Conservation (phyloP, 2,329 filamentous ascomycete species). For the Colletotrichum truncatum region DNA sequence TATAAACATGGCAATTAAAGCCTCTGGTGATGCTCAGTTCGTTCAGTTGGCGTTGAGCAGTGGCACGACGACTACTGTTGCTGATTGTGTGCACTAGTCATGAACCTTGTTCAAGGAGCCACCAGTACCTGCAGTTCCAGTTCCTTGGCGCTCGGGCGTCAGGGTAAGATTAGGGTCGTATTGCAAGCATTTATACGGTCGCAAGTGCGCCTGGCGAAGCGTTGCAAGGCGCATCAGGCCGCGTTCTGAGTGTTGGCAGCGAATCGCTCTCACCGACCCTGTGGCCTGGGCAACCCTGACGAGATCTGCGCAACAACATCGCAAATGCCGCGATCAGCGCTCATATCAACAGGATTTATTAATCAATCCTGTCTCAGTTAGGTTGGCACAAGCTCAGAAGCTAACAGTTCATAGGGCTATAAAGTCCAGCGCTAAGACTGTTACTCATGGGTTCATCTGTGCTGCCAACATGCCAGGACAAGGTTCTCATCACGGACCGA, state of each 20-base stretch:
- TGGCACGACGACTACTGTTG: background rate
- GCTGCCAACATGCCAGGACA: background rate
- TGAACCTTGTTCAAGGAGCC: constrained; percentile 21
- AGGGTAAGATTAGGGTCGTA: constrained; percentile 24
- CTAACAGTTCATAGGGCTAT: constrained; percentile 6
- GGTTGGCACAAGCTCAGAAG: background rate
- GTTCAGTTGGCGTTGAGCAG: background rate
- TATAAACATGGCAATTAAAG: background rate
- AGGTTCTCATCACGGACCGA: background rate
- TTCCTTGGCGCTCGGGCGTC: constrained; percentile 3
- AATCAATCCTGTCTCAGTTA: constrained; percentile 14
- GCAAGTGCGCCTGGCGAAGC: constrained; percentile 18
- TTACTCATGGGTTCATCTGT: background rate
- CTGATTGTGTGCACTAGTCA: constrained; percentile 14
- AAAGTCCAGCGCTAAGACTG: background rate
- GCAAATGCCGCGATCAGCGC: constrained; percentile 21
- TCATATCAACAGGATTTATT: background rate
- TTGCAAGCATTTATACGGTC: background rate
- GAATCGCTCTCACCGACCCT: constrained; percentile 15
- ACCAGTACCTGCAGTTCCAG: background rate
- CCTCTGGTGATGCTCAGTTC: background rate
- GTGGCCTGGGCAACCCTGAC: background rate
- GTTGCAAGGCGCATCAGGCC: background rate
- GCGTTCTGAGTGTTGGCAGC: background rate
- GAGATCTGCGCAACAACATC: constrained; percentile 6